Conservation (phyloP, 495 filamentous ascomycete species). For the Penicillium riverlandense region DNA sequence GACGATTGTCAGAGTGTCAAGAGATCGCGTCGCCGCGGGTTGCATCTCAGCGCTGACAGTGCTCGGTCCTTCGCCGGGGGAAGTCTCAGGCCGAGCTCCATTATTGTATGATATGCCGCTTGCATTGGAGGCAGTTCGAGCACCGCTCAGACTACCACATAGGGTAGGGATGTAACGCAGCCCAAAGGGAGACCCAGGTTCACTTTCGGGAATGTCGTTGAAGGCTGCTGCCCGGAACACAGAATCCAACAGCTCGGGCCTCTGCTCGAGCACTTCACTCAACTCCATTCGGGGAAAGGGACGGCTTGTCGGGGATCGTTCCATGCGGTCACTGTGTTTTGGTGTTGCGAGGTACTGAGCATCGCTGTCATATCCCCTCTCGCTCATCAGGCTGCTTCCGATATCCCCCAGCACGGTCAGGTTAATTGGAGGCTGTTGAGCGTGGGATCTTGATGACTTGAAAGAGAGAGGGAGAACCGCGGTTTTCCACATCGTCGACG, state of each 20-base stretch:
- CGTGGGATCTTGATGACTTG: slow-evolving; percentile 11
- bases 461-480: slow-evolving; percentile 14
- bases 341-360: slow-evolving; percentile 33
- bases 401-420: slow-evolving; percentile 12
- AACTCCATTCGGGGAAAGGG: slow-evolving; percentile 5
- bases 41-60: neutral
- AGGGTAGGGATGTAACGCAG: slow-evolving; percentile 13
- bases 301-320: slow-evolving; percentile 1
- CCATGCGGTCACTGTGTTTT: slow-evolving; percentile 5
- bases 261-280: slow-evolving; percentile 14
- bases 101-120: neutral
- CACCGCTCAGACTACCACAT: slow-evolving; percentile 1
- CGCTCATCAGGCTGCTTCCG: slow-evolving; percentile 34
- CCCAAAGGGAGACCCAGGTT: slow-evolving; percentile 4
- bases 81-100: neutral
- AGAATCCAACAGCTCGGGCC: slow-evolving; percentile 10
- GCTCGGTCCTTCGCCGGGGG: neutral
- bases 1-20: slow-evolving; percentile 4
- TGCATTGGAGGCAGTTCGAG: neutral
- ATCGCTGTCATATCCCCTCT: slow-evolving; percentile 40
- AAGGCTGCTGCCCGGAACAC: slow-evolving; percentile 4
- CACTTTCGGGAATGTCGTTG: neutral
- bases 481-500: neutral
- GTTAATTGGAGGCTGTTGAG: neutral
- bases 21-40: slow-evolving; percentile 4